A percentile compares a stretch with the other conserved stretches of the same genome.
Evolutionary conservation across 169 alveolate genomes (phyloP).

Genomic region (Miamiensis avidus): DNA sequence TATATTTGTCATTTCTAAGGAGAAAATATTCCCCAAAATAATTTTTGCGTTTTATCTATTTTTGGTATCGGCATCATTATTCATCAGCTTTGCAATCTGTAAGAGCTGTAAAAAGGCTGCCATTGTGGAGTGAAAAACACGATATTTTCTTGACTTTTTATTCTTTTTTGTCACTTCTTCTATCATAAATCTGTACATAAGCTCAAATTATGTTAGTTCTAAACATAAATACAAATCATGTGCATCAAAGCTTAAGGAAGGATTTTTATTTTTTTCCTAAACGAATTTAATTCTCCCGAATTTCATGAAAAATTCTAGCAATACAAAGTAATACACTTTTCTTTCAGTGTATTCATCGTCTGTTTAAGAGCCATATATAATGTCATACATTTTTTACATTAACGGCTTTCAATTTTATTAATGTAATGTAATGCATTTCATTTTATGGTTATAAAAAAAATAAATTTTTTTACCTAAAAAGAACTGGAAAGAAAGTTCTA

Average conservation of each 20-base stretch:
- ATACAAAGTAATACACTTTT: neutral
- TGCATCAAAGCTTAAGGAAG: neutral
- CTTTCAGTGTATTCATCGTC: neutral
- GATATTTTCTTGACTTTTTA: conserved; percentile 44
- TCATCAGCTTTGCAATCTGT: conserved; percentile 54
- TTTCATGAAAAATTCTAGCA: neutral
- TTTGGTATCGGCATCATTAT: conserved; percentile 35
- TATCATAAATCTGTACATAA: neutral
- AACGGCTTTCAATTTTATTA: too few species aligned
- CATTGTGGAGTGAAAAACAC: conserved; percentile 56
- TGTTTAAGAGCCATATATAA: too few species aligned
- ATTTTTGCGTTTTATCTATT: conserved; percentile 64
- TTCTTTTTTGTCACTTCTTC: conserved; percentile 28
- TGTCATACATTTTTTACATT: neutral
- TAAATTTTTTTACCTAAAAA: too few species aligned
- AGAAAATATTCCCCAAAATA: conserved; percentile 55
- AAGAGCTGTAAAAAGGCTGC: conserved; percentile 47
- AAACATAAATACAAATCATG: neutral
- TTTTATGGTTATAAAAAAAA: too few species aligned
- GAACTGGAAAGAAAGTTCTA: too few species aligned
- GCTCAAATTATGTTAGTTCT: neutral
- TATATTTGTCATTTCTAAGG: conserved; percentile 53
- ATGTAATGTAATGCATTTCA: too few species aligned
- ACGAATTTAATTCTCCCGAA: neutral
- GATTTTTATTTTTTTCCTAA: neutral